phyloP scores from a whole-genome alignment of 2,329 filamentous ascomycete genomes.

The Knufia fluminis region DNA sequence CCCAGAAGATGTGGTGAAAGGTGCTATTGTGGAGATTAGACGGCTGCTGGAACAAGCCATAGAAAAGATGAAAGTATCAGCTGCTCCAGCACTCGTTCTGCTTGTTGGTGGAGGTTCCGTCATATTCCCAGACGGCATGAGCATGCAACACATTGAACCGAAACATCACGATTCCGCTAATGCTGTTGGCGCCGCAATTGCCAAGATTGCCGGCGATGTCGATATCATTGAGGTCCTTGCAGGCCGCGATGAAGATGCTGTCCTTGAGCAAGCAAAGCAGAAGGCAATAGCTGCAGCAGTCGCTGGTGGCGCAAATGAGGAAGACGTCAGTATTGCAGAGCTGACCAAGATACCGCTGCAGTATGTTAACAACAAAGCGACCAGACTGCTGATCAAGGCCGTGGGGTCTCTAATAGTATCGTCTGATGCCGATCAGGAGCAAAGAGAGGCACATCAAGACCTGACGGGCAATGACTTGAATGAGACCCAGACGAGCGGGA shows the following conservation, averaged over 20 bases:
- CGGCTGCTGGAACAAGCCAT: constrained; percentile 43
- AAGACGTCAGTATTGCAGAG: constrained; percentile 24
- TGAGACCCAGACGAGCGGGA: constrained; percentile 12
- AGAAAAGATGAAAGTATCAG: constrained; percentile 49
- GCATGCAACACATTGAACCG: constrained; percentile 40
- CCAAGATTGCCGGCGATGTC: constrained; percentile 45
- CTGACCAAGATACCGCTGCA: constrained; percentile 33
- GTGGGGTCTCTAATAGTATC: constrained; percentile 16
- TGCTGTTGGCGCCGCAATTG: constrained; percentile 52
- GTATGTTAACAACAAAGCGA: constrained; percentile 26
- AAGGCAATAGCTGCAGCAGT: constrained; percentile 19
- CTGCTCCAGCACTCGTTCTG: constrained; percentile 40
- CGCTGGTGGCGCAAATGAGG: constrained; percentile 12
- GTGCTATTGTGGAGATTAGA: constrained; percentile 33
- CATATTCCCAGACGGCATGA: constrained; percentile 40
- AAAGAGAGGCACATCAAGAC: constrained; percentile 21
- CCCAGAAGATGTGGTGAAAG: constrained; percentile 30
- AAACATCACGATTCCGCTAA: constrained; percentile 48
- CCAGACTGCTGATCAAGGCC: constrained; percentile 29
- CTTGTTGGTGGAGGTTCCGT: constrained; percentile 52
- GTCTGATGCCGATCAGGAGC: background rate
- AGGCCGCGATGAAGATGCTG: constrained; percentile 21
- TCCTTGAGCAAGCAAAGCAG: constrained; percentile 18
- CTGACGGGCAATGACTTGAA: constrained; percentile 18
- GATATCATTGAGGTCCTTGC: constrained; percentile 40